Percentiles rank a stretch among this genome's conserved stretches.
Evolutionary conservation across 768 basidiomycete genomes (phyloP).

Genomic region (Hypholoma fasciculare): DNA sequence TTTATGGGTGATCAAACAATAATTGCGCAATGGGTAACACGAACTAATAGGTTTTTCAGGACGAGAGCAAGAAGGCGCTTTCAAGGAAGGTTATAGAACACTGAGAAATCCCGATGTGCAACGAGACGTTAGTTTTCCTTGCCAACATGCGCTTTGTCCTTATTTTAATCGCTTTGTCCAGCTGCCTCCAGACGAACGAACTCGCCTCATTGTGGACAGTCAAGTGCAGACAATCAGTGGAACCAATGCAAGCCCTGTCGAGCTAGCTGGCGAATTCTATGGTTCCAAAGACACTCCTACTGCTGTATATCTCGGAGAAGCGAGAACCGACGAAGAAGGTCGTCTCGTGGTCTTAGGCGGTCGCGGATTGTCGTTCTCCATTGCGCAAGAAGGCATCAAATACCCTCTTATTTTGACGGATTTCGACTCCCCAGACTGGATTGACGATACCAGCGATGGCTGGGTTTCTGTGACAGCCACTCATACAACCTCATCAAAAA

Average conservation of each 20-base stretch:
- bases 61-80: slow-evolving; percentile 9
- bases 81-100: slow-evolving; percentile 14
- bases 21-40: not conserved
- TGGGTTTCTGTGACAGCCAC: slow-evolving; percentile 24
- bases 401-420: slow-evolving; percentile 21
- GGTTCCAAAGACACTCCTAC: slow-evolving; percentile 9
- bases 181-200: slow-evolving; percentile 17
- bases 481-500: not conserved
- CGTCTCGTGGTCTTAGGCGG: slow-evolving; percentile 32
- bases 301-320: slow-evolving; percentile 12
- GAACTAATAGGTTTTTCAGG: not conserved
- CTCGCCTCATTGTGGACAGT: slow-evolving; percentile 21
- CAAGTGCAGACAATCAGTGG: slow-evolving; percentile 5
- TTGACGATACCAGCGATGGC: slow-evolving; percentile 34
- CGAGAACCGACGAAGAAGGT: slow-evolving; percentile 24
- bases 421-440: slow-evolving; percentile 34
- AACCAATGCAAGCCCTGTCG: slow-evolving; percentile 9
- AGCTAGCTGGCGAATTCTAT: slow-evolving; percentile 21
- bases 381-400: slow-evolving; percentile 7
- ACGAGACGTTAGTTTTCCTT: slow-evolving; percentile 13
- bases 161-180: not conserved
- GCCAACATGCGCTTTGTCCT: not conserved
- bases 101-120: slow-evolving; percentile 27
- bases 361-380: slow-evolving; percentile 20
- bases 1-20: slow-evolving; percentile 11